Evolutionary conservation across 2,329 filamentous ascomycete species (phyloP).

Genomic region (Fusarium sp.): DNA sequence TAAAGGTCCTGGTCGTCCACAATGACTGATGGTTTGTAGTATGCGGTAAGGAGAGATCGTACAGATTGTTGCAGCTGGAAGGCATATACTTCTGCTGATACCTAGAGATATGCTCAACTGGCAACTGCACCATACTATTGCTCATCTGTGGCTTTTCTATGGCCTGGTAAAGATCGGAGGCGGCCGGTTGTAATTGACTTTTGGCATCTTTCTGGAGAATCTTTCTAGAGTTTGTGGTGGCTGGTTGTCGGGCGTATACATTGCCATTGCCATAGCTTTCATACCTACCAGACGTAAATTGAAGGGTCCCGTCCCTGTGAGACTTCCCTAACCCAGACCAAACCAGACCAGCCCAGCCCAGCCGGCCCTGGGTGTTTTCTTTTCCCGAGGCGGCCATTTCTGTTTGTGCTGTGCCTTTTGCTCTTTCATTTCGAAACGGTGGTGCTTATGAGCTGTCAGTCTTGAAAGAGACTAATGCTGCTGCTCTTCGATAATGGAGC

Average conservation of each 20-base stretch:
- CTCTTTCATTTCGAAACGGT: background rate
- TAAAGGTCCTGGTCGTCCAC: conserved; percentile 5
- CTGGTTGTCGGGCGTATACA: conserved; percentile 12
- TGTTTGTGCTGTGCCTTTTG: background rate
- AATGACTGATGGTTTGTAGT: background rate
- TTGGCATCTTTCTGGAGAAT: conserved; percentile 18
- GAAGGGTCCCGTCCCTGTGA: conserved; percentile 6
- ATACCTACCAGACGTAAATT: background rate
- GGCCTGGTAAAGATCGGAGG: conserved; percentile 10
- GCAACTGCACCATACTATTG: background rate
- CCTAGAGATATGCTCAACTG: background rate
- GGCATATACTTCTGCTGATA: background rate
- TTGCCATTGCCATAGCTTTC: background rate
- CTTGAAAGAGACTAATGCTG: conserved; percentile 5
- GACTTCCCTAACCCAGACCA: background rate
- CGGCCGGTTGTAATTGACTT: conserved; percentile 39
- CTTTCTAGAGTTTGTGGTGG: conserved; percentile 22
- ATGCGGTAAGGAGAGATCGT: background rate
- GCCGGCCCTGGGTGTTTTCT: background rate
- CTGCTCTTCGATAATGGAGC: conserved; percentile 4
- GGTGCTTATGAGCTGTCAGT: conserved; percentile 31
- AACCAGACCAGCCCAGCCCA: too few relatives aligned
- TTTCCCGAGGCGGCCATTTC: conserved; percentile 18
- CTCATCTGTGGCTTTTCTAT: background rate
- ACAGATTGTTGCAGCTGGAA: background rate